Conservation (phyloP, 2,329 filamentous ascomycete genomes). For the Microcyclospora tardicrescens region DNA sequence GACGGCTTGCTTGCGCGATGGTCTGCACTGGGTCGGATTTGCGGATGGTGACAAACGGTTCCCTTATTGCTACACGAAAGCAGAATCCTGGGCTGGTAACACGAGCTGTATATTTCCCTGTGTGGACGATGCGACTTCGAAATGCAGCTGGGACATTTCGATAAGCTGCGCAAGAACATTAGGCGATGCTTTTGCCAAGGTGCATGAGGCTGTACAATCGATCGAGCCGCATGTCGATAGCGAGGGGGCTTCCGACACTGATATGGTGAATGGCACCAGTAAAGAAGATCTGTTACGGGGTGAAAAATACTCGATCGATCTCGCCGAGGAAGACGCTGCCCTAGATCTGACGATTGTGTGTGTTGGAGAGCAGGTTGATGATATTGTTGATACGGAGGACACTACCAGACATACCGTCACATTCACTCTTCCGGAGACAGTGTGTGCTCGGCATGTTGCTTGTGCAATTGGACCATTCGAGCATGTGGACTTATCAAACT, state of each 20-base stretch:
- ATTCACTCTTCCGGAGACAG: slow-evolving; percentile 62
- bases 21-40: slow-evolving; percentile 80
- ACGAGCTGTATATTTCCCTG: slow-evolving; percentile 87
- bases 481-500: slow-evolving; percentile 70
- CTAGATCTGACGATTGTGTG: slow-evolving; percentile 84
- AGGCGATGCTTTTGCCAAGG: slow-evolving; percentile 52
- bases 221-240: slow-evolving; percentile 28
- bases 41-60: slow-evolving; percentile 69
- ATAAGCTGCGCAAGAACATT: slow-evolving; percentile 77
- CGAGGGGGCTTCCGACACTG: slow-evolving; percentile 15
- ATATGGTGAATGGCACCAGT: slow-evolving; percentile 27
- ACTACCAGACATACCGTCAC: slow-evolving; percentile 75
- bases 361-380: slow-evolving; percentile 77
- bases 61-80: slow-evolving; percentile 82
- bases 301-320: slow-evolving; percentile 28
- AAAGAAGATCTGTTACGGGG: slow-evolving; percentile 8
- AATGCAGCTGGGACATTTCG: slow-evolving; percentile 77
- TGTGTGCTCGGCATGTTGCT: slow-evolving; percentile 78
- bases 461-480: slow-evolving; percentile 94
- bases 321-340: slow-evolving; percentile 67
- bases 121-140: slow-evolving; percentile 68
- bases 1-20: slow-evolving; percentile 65
- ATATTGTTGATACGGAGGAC: slow-evolving; percentile 61
- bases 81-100: slow-evolving; percentile 63
- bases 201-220: slow-evolving; percentile 5